Evolutionary conservation across 1,284 basidiomycete species (phyloP), one percentile per base, ranked within the genome.

Genomic region (Ustilago lituana): DNA sequence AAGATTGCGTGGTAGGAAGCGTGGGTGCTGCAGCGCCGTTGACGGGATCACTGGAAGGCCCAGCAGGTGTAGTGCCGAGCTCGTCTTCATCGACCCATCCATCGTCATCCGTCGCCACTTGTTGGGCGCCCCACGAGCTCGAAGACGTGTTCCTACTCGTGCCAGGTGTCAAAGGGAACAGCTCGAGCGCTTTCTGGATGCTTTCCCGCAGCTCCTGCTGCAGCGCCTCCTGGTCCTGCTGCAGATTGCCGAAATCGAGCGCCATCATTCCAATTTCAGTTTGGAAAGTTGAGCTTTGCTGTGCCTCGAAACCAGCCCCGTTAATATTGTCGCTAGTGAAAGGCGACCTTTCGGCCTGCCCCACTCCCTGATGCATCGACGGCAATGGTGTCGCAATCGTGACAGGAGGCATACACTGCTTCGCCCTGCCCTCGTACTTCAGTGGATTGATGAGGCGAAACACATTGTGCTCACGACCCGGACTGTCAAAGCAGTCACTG

Each of bases 81-180:
- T 63, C 56, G 17, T 69, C 66, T 12, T 56, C 56, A 31, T 69
- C 60, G 0, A 60, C 38, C 66, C 66, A 69, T 3, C 44, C 66
- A 46, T 63, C 60, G 50, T 64, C 60, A 54, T 55, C 62, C 62
- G 55, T 63, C 56, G 60, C 32, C 35, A 7, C 9, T 17, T 23
- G 26, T n/a, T 33, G 14, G 1, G 48, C 35, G 3, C 7, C 22
- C 52, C 52, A 59, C 36, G 51, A 57, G 49, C 61, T 58, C 4
- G 20, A 35, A 19, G 62, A 59, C 4, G 9, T 35, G n/a, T 22
- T 51, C 11, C 62, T 31, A 19, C 44, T 31, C 11, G 19, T 24
- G 0, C 19, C 23, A 15, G 20, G 20, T 1, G 38, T 32, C 8
- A 24, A 26, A 5, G n/a, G 23, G 5, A 37, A 15, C 20, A 44